Base-by-base conservation (phyloP, 139 green algal species). In the Closterium sp. region DNA sequence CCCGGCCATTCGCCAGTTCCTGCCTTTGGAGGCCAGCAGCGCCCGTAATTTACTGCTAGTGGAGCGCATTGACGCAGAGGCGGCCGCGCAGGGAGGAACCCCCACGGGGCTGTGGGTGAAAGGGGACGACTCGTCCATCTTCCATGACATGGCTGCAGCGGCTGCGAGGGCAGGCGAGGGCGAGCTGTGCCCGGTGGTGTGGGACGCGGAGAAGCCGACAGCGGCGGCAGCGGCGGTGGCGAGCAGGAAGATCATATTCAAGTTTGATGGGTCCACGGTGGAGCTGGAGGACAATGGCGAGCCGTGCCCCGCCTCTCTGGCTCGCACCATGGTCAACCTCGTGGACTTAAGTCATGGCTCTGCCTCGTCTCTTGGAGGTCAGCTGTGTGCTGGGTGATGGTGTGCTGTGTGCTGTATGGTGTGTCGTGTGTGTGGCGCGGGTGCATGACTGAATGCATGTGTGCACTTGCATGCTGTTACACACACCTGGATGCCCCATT, bases 221-320 rank as follows among this genome's bases (percentile, higher is more conserved):
- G 45, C 85, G 9, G 31, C 70, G 13, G 17, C 91, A 4, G 38
- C 89, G n/a, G 21, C 38, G 38, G 42, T 94, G 19, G 84, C 92
- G 24, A 45, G 31, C 27, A 90, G 91, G 89, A 90, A 94, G 28
- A 91, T 94, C 4, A 93, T 94, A 21, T 92, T 94, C 90, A 84
- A 73, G 31, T 94, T 94, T 92, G 89, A 91, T 42, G 92, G 79
- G 9, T 91, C 92, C 21, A 42, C 70, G 28, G 31, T 90, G 87
- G 88, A 94, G 38, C 29, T 38, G 89, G 30, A 88, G 31, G 73
- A 89, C 38, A 38, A 70, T 28, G 90, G 90, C 10, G 89, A 89
- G 24, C 87, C 85, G 85, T 90, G 90, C 90, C 90, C 90, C 24
- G 31, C 90, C 9, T 85, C 86, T 85, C 62, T 89, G 27, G 92